A percentile compares a stretch with the other conserved stretches of the same genome.
These are phyloP conservation scores for Gaeumannomyces sp. DNA, from an alignment of 2,329 filamentous ascomycete genomes.

Conservation along the genomic window DNA sequence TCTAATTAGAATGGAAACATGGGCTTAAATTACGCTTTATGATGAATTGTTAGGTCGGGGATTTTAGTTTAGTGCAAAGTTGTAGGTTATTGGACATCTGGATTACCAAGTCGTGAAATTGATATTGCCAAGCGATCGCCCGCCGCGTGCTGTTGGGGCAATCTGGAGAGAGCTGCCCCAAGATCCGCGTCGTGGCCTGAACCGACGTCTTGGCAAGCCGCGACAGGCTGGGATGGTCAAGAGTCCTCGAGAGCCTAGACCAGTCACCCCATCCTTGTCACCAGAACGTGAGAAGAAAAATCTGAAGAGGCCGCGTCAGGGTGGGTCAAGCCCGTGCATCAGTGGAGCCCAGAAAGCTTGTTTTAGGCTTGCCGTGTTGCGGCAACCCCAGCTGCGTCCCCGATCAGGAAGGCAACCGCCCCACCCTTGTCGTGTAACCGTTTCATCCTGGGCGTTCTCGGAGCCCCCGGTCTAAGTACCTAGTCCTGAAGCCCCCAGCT, in stretches of 20 bases:
- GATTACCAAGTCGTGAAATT: background rate
- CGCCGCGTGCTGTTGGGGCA: too few relatives aligned
- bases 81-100: too few relatives aligned
- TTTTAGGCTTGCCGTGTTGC: background rate
- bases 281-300: too few relatives aligned
- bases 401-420: background rate
- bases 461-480: too few relatives aligned
- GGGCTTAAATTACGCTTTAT: background rate
- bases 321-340: background rate
- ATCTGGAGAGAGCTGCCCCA: background rate
- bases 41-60: too few relatives aligned
- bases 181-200: background rate
- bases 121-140: background rate
- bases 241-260: too few relatives aligned
- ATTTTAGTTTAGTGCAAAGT: too few relatives aligned
- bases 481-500: too few relatives aligned
- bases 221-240: background rate
- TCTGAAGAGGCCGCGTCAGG: too few relatives aligned
- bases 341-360: background rate
- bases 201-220: background rate
- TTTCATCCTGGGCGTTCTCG: background rate
- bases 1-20: background rate
- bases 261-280: too few relatives aligned
- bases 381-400: too few relatives aligned
- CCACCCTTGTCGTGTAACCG: background rate